These are phyloP conservation scores for Salmacisia buchloeana DNA, from an alignment of 1,284 basidiomycete species.

Conservation along the genomic window DNA sequence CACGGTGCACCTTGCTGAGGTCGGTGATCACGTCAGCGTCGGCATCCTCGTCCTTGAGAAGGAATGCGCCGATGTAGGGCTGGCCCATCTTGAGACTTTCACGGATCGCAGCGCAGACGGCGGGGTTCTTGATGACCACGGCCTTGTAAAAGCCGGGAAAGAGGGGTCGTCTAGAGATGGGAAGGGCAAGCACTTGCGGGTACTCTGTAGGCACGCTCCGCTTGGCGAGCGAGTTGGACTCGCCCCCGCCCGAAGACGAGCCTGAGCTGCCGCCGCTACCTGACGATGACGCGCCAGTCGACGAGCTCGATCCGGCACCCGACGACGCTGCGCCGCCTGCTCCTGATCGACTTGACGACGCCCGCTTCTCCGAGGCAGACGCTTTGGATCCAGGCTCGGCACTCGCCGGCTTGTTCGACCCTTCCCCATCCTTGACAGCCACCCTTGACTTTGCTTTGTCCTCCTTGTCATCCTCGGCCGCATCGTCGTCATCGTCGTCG, in stretches of 20 bases:
- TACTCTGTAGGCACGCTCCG: slow-evolving; percentile 58
- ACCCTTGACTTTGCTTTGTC: neutral
- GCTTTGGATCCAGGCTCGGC: neutral
- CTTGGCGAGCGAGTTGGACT: slow-evolving; percentile 21
- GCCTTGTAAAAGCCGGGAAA: slow-evolving; percentile 87
- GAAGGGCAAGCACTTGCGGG: slow-evolving; percentile 89
- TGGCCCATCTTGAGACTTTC: slow-evolving; percentile 95
- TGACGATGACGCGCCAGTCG: no score
- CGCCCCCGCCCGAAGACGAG: slow-evolving; percentile 9
- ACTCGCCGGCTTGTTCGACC: neutral
- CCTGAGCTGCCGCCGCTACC: neutral
- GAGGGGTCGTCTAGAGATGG: slow-evolving; percentile 88
- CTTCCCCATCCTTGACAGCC: neutral
- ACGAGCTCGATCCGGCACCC: no score
- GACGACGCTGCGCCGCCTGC: neutral
- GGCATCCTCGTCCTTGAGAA: slow-evolving; percentile 88
- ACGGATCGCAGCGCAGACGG: slow-evolving; percentile 88
- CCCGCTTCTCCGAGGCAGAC: neutral
- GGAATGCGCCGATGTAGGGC: slow-evolving; percentile 94
- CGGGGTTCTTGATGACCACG: slow-evolving; percentile 56
- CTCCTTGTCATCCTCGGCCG: neutral
- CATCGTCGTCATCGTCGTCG: slow-evolving; percentile 10
- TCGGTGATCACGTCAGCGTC: slow-evolving; percentile 91
- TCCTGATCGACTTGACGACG: neutral
- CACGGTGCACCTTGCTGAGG: slow-evolving; percentile 78